Base-by-base conservation (phyloP, 805 yeast species). In the Starmera pachycereana region DNA sequence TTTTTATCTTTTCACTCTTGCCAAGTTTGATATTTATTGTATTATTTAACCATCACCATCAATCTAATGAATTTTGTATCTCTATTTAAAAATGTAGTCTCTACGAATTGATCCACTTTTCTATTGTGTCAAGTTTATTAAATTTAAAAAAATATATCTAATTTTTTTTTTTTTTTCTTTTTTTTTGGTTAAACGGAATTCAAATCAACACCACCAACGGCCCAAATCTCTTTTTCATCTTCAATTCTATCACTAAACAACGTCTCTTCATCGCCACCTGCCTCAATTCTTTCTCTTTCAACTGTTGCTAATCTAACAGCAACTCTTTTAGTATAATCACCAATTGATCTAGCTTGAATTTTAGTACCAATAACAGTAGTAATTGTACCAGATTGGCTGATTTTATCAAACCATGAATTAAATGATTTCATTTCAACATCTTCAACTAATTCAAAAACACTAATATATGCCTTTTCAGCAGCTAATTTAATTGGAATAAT, bases 401-500 rank as follows among this genome's bases (percentile, higher is more conserved):
- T 55, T 2, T 58, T 51, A 2, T 56, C 63, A 41, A 83, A 72
- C 96, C 96, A 90, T 10, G 52, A 51, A 40, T 71, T 72, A 63
- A 85, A 87, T 22, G 61, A 56, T 1, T 45, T 58, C 62, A 72
- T 56, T 16, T 68, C 64, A 9, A 63, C 72, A 46, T 83, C 95
- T 25, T 81, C 85, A 29, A 84, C 80, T 50, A 90, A 65, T 37
- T 72, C 68, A 61, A 88, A 81, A 13, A 87, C 56, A 2, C 85
- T 76, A 48, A 89, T 57, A 58, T 73, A 88, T 1, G 94, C 88
- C 64, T 86, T 86, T 58, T 90, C 98, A 8, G 96, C 96, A 1
- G 97, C 96, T 45, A 90, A 69, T 53, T 88, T 89, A 49, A 90
- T 80, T 5, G 98, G 97, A 53, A 90, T 86, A 37, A 85, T 68